These are phyloP conservation scores for Aspergillus sp. DNA, from an alignment of 2,329 filamentous ascomycete species.

Conservation along the genomic window DNA sequence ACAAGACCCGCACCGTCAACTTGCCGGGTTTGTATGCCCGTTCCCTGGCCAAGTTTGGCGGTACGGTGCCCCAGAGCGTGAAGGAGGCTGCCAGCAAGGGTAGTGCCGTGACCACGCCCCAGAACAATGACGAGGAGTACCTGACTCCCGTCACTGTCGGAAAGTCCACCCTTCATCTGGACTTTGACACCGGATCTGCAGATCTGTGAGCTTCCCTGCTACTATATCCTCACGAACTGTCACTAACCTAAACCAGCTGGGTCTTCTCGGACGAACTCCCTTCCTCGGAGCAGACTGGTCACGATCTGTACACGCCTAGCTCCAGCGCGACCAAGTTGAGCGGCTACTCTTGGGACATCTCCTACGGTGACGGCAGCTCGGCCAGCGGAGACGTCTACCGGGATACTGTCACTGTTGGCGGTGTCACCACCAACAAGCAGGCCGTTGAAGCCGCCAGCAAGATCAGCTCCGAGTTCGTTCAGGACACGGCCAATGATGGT, in stretches of 20 bases:
- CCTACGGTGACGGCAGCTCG: constrained; percentile 65
- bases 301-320: constrained; percentile 60
- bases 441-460: constrained; percentile 65
- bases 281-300: constrained; percentile 52
- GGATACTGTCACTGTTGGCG: constrained; percentile 64
- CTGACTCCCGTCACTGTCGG: constrained; percentile 66
- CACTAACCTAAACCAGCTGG: constrained; percentile 51
- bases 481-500: constrained; percentile 58
- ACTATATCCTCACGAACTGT: neutral
- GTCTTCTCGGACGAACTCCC: constrained; percentile 65
- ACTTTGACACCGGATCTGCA: constrained; percentile 70
- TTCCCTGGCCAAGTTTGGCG: constrained; percentile 33
- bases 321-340: constrained; percentile 47
- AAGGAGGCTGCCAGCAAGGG: constrained; percentile 35
- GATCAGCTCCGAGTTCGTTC: constrained; percentile 56
- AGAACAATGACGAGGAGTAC: constrained; percentile 59
- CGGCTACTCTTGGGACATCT: constrained; percentile 60
- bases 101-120: constrained; percentile 46
- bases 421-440: constrained; percentile 60
- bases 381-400: constrained; percentile 66
- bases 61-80: constrained; percentile 30
- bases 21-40: constrained; percentile 33
- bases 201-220: constrained; percentile 60
- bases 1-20: constrained; percentile 26
- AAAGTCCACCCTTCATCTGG: constrained; percentile 62